phyloP scores from a whole-genome alignment of 331 rosid species.

The Spiraea crenata region DNA sequence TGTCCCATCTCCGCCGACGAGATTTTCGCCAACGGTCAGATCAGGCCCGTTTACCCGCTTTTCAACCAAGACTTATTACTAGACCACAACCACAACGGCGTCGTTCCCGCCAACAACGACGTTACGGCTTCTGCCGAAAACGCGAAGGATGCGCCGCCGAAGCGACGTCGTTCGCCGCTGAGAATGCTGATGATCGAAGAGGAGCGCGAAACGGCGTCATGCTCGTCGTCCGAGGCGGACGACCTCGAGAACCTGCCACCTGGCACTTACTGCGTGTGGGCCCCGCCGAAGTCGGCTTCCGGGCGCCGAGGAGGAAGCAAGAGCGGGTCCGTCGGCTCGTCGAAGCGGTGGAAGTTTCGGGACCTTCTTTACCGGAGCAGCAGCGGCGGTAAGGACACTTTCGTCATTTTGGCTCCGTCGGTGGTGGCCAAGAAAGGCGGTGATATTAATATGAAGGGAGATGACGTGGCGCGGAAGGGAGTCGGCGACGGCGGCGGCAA shows the following conservation, averaged over 20 bases:
- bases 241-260: conserved; percentile 40
- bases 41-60: conserved; percentile 61
- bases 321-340: conserved; percentile 44
- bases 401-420: conserved; percentile 17
- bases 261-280: conserved; percentile 67
- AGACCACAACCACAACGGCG: conserved; percentile 14
- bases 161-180: conserved; percentile 50
- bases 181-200: conserved; percentile 76
- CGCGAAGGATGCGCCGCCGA: neutral
- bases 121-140: neutral
- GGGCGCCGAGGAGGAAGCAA: conserved; percentile 36
- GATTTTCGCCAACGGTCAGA: conserved; percentile 76
- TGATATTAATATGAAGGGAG: neutral
- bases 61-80: conserved; percentile 34
- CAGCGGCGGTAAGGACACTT: conserved; percentile 39
- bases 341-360: conserved; percentile 71
- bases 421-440: conserved; percentile 25
- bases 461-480: conserved; percentile 14
- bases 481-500: conserved; percentile 4
- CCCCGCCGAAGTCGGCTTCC: conserved; percentile 31
- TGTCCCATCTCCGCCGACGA: conserved; percentile 74
- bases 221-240: conserved; percentile 56
- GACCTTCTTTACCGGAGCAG: conserved; percentile 51
- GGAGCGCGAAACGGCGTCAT: conserved; percentile 48
- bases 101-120: neutral